A percentile compares a stretch with the other conserved stretches of the same genome.
These are phyloP conservation scores for Klebsormidium nitens DNA, from an alignment of 139 green algal species.

Conservation along the genomic window DNA sequence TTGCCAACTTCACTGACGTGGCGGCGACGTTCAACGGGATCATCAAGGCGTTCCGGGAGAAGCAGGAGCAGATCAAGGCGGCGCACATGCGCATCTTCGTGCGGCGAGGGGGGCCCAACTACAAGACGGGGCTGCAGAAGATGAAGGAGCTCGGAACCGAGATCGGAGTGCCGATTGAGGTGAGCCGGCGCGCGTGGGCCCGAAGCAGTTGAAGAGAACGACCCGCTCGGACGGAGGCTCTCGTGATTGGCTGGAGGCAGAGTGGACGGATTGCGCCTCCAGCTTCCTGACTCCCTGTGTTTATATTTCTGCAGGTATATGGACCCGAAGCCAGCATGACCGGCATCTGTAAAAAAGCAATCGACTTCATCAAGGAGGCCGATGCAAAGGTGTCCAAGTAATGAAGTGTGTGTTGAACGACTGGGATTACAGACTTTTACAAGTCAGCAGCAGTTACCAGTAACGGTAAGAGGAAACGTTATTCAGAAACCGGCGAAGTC, in stretches of 20 bases:
- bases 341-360: conserved; percentile 75
- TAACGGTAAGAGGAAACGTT: too few relatives aligned
- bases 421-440: too few relatives aligned
- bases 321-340: conserved; percentile 87
- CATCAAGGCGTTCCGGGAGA: conserved; percentile 66
- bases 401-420: too few relatives aligned
- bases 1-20: conserved; percentile 96
- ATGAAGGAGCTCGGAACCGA: conserved; percentile 70
- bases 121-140: conserved; percentile 64
- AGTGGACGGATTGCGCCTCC: conserved; percentile 1
- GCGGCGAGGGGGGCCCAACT: conserved; percentile 83
- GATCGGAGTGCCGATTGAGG: conserved; percentile 63
- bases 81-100: conserved; percentile 80
- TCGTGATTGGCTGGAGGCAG: too few relatives aligned
- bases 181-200: conserved; percentile 16
- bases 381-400: too few relatives aligned
- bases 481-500: too few relatives aligned
- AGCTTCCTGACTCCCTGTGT: conserved; percentile 14
- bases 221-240: too few relatives aligned
- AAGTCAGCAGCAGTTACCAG: too few relatives aligned
- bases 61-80: conserved; percentile 50
- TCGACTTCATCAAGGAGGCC: conserved; percentile 62
- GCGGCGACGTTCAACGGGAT: conserved; percentile 89
- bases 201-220: too few relatives aligned
- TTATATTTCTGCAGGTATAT: conserved; percentile 58